phyloP scores from a whole-genome alignment of 768 basidiomycete species.

The Cantharellus anzutake region DNA sequence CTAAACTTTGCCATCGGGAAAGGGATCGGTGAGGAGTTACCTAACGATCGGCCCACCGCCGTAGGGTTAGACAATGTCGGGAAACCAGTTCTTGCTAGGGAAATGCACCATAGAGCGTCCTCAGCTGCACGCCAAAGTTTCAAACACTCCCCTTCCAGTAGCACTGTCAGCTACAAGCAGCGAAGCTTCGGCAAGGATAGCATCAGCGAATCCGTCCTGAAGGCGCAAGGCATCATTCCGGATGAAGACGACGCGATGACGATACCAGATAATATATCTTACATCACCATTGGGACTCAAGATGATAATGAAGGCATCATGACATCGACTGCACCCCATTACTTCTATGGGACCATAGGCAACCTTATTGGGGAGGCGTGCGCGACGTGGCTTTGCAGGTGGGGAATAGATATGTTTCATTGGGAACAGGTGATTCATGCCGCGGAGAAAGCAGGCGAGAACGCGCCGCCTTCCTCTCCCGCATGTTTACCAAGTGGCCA shows the following conservation, averaged over 20 bases:
- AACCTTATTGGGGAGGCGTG: constrained; percentile 86
- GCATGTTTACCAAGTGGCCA: background rate
- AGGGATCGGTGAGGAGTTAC: constrained; percentile 25
- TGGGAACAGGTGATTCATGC: constrained; percentile 28
- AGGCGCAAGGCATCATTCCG: background rate
- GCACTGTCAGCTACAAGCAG: background rate
- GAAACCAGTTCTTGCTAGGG: background rate
- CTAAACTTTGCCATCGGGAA: constrained; percentile 67
- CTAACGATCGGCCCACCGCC: constrained; percentile 22
- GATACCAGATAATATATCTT: background rate
- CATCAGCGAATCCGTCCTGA: background rate
- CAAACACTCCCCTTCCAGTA: background rate
- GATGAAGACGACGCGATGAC: background rate
- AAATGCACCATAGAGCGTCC: background rate
- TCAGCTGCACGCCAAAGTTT: background rate
- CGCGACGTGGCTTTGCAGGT: constrained; percentile 71
- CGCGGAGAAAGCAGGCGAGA: constrained; percentile 1
- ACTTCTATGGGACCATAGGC: constrained; percentile 72
- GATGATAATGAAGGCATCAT: background rate
- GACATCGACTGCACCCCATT: constrained; percentile 20
- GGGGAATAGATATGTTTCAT: constrained; percentile 63
- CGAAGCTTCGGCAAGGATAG: background rate
- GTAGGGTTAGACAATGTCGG: constrained; percentile 46
- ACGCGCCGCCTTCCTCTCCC: constrained; percentile 10
- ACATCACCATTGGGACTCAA: background rate